Conservation (phyloP, 1,284 basidiomycete species). For the Trichosporon sp. region DNA sequence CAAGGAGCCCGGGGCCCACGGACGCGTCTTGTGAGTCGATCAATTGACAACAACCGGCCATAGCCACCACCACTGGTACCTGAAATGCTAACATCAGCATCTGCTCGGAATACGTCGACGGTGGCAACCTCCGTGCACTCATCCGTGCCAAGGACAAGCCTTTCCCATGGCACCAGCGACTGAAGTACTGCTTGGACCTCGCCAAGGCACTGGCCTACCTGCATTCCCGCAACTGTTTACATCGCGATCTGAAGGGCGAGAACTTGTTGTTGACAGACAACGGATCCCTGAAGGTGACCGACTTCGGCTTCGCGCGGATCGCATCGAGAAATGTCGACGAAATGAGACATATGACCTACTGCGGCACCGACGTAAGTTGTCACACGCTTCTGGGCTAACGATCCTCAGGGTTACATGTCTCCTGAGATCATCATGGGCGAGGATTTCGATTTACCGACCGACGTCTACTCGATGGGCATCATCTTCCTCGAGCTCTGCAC, state of each 20-base stretch:
- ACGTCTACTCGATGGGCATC: slow-evolving; percentile 89
- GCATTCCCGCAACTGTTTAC: slow-evolving; percentile 68
- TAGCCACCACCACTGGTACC: not conserved
- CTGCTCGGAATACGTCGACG: slow-evolving; percentile 71
- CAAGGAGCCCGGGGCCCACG: slow-evolving; percentile 72
- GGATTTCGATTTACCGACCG: slow-evolving; percentile 87
- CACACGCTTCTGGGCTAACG: not conserved
- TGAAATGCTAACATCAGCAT: slow-evolving; percentile 50
- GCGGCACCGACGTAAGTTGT: slow-evolving; percentile 80
- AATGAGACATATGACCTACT: slow-evolving; percentile 84
- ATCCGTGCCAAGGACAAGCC: slow-evolving; percentile 63
- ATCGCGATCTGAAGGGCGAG: slow-evolving; percentile 87
- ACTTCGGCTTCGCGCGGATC: slow-evolving; percentile 81
- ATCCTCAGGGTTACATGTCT: slow-evolving; percentile 48
- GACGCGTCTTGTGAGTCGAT: slow-evolving; percentile 59
- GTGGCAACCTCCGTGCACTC: slow-evolving; percentile 74
- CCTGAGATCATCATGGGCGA: slow-evolving; percentile 89
- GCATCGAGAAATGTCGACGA: slow-evolving; percentile 87
- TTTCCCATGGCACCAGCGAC: slow-evolving; percentile 81
- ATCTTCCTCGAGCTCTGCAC: slow-evolving; percentile 89
- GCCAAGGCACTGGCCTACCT: slow-evolving; percentile 92
- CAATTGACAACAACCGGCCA: not conserved
- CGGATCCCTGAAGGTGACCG: slow-evolving; percentile 89
- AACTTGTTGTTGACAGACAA: slow-evolving; percentile 92
- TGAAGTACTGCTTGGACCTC: slow-evolving; percentile 92